Evolutionary conservation across 371 early-diverging fungal genomes (phyloP), one percentile per base, ranked within the genome.

Genomic region (Mucor piriformis): DNA sequence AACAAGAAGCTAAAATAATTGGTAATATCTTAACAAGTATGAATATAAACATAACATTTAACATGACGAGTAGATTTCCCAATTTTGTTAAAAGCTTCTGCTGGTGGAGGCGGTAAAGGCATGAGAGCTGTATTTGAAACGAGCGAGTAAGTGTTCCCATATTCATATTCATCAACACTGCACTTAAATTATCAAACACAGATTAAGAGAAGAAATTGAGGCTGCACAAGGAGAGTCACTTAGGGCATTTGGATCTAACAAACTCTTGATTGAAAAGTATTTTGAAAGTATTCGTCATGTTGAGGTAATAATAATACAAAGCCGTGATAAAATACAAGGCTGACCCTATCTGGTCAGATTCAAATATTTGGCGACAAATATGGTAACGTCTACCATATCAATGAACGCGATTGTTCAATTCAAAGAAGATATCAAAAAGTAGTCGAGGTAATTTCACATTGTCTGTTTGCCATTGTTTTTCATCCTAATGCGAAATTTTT

Each of bases 21-120:
- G 86, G 77, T 76, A 68, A 57, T n/a, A n/a, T n/a, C n/a, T n/a
- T n/a, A n/a, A n/a, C n/a, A 21, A 15, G 27, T 13, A 43, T 49
- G 16, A 29, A 27, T 49, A n/a, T 32, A 23, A 27, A 18, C 25
- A 76, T 13, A 12, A 15, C 5, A 38, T 33, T 6, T 33, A 33
- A 6, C 6, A 37, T 37, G 3, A 37, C n/a, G n/a, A 13, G 4
- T 86, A 61, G 92, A 90, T 15, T 94, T 90, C 66, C 95, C 95
- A 8, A 83, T 95, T 25, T 86, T 95, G 79, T 71, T 94, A 40
- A 95, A 95, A 74, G 93, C 92, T n/a, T 87, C 88, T 23, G 89
- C 91, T 20, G 93, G 93, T 66, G 96, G 96, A 51, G 96, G 96
- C 72, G 96, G 98, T 58, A 95, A 95, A 73, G 91, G 95, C 46